Evolutionary conservation across 2,329 filamentous ascomycete genomes (phyloP).

Genomic region (Aureobasidium sp.): DNA sequence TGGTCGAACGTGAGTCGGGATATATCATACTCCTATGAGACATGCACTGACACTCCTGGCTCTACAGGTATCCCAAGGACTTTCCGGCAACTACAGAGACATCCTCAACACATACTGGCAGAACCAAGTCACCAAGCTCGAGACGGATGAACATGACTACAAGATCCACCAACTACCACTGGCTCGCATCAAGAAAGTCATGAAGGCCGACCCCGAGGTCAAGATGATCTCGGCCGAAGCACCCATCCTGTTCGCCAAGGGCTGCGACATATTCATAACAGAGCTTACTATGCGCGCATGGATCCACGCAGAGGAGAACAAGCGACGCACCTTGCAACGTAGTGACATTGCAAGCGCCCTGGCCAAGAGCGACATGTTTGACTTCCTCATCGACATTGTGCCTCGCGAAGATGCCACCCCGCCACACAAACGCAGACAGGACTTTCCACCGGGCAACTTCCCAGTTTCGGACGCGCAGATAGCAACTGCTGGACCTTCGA

Average conservation of each 20-base stretch:
- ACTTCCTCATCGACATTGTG: slow-evolving; percentile 98
- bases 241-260: slow-evolving; percentile 95
- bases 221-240: slow-evolving; percentile 99
- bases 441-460: slow-evolving; percentile 38
- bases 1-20: slow-evolving; percentile 75
- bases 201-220: slow-evolving; percentile 98
- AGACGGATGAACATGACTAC: slow-evolving; percentile 94
- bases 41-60: neutral
- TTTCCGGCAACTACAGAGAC: slow-evolving; percentile 87
- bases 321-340: slow-evolving; percentile 86
- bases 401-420: slow-evolving; percentile 86
- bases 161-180: slow-evolving; percentile 94
- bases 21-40: neutral
- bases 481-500: slow-evolving; percentile 29
- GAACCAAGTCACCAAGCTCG: slow-evolving; percentile 91
- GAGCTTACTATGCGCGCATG: slow-evolving; percentile 98
- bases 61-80: slow-evolving; percentile 79
- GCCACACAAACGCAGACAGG: slow-evolving; percentile 62
- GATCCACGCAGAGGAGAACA: slow-evolving; percentile 99
- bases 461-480: slow-evolving; percentile 42
- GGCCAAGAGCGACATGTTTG: slow-evolving; percentile 98
- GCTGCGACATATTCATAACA: slow-evolving; percentile 98
- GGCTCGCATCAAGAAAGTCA: slow-evolving; percentile 99
- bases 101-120: slow-evolving; percentile 99
- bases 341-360: slow-evolving; percentile 94